Conservation (phyloP, 164 flowering plant species). For the Magnolia kwangsiensis region DNA sequence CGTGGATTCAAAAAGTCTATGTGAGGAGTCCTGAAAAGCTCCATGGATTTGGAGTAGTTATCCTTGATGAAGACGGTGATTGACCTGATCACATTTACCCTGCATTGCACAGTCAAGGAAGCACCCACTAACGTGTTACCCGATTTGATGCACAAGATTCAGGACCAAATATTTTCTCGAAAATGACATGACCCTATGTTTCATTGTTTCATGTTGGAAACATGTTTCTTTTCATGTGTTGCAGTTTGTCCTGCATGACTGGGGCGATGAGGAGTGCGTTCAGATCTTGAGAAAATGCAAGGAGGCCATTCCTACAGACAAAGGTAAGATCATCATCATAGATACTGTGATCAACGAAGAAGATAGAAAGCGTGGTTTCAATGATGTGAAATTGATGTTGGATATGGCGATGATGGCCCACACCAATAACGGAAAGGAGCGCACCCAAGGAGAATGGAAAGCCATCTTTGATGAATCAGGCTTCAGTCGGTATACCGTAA, state of each 20-base stretch:
- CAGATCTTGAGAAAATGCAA: conserved; percentile 45
- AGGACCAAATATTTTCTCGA: too few relatives aligned
- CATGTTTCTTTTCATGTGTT: not conserved
- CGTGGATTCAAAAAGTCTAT: too few relatives aligned
- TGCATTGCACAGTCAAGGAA: too few relatives aligned
- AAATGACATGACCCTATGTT: too few relatives aligned
- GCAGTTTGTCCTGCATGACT: conserved; percentile 65
- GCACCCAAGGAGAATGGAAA: conserved; percentile 14
- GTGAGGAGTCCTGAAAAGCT: too few relatives aligned
- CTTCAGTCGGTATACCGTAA: conserved; percentile 4
- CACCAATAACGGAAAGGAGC: conserved; percentile 11
- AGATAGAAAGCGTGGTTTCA: conserved; percentile 11
- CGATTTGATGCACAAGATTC: too few relatives aligned
- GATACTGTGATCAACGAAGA: conserved; percentile 46
- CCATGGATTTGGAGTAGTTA: too few relatives aligned
- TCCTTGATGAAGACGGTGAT: too few relatives aligned
- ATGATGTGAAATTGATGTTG: conserved; percentile 35
- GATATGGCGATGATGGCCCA: conserved; percentile 61
- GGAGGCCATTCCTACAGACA: conserved; percentile 41
- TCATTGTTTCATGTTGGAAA: not conserved
- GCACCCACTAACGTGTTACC: too few relatives aligned
- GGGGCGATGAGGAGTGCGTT: conserved; percentile 69
- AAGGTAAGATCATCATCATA: conserved; percentile 57
- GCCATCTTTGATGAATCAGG: conserved; percentile 7
- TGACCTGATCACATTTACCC: too few relatives aligned